phyloP scores from a whole-genome alignment of 2,329 filamentous ascomycete genomes.

The Trichoderma pleuroti region DNA sequence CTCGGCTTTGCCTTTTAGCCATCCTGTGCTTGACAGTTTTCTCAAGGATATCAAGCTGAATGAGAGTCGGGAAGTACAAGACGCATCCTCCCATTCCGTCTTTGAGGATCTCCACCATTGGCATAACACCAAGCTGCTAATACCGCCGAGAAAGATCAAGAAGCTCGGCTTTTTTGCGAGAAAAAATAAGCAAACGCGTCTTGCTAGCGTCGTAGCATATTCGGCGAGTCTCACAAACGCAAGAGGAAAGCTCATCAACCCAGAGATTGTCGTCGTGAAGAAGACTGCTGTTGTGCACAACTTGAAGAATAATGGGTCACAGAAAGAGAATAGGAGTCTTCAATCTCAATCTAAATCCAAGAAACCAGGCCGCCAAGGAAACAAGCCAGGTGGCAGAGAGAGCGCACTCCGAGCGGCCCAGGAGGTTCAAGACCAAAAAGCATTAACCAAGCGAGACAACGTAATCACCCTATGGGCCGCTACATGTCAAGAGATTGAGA shows the following conservation, averaged over 20 bases:
- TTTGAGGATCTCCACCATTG: conserved; percentile 55
- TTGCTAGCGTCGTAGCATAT: conserved; percentile 65
- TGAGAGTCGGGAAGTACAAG: conserved; percentile 22
- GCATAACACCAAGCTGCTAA: conserved; percentile 56
- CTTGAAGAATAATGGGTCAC: not conserved
- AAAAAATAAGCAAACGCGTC: conserved; percentile 58
- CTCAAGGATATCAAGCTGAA: conserved; percentile 41
- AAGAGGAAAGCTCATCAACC: conserved; percentile 58
- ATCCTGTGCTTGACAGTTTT: conserved; percentile 45
- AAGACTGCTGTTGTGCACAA: conserved; percentile 18
- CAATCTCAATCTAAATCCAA: conserved; percentile 20
- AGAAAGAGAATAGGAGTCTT: conserved; percentile 16
- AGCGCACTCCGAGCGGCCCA: conserved; percentile 35
- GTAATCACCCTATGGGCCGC: not conserved
- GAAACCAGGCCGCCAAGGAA: conserved; percentile 26
- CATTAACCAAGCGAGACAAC: not conserved
- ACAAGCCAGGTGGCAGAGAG: conserved; percentile 33
- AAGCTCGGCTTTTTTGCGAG: conserved; percentile 32
- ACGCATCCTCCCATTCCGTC: conserved; percentile 29
- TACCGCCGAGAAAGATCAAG: conserved; percentile 29
- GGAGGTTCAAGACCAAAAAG: conserved; percentile 35
- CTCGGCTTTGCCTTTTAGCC: conserved; percentile 44
- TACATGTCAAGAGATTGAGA: conserved; percentile 39
- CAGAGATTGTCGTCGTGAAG: conserved; percentile 56
- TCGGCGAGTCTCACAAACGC: conserved; percentile 66